Conservation (phyloP, 2,329 filamentous ascomycete genomes). For the Trichoderma sp. region DNA sequence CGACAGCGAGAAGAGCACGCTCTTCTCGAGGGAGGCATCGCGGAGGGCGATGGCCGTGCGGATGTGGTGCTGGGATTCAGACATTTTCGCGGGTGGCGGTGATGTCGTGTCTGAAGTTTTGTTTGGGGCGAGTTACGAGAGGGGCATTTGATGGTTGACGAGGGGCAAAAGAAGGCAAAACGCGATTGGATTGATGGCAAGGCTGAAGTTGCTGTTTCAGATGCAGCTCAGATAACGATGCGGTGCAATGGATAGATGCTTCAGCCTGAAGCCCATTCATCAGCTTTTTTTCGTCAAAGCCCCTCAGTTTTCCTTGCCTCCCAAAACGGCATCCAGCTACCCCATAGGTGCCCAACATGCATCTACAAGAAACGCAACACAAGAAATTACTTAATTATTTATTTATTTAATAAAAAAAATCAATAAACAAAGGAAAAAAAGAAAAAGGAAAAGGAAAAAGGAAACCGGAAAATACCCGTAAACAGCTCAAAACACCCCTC, state of each 20-base stretch:
- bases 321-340: neutral
- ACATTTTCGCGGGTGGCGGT: neutral
- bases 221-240: neutral
- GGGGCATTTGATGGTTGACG: neutral
- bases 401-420: too few species aligned
- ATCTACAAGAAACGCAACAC: neutral
- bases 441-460: neutral
- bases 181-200: neutral
- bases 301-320: neutral
- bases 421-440: neutral
- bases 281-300: neutral
- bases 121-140: neutral
- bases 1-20: conserved; percentile 5
- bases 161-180: neutral
- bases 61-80: conserved; percentile 5
- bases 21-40: conserved; percentile 12
- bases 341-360: conserved; percentile 3
- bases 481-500: neutral
- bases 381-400: neutral
- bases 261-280: neutral
- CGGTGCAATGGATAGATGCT: neutral
- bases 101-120: neutral
- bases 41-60: conserved; percentile 5
- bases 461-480: neutral
- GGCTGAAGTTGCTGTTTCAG: too few species aligned